Evolutionary conservation across 768 basidiomycete genomes (phyloP), one percentile per base, ranked within the genome.

Genomic region (Tulasnella sp.): DNA sequence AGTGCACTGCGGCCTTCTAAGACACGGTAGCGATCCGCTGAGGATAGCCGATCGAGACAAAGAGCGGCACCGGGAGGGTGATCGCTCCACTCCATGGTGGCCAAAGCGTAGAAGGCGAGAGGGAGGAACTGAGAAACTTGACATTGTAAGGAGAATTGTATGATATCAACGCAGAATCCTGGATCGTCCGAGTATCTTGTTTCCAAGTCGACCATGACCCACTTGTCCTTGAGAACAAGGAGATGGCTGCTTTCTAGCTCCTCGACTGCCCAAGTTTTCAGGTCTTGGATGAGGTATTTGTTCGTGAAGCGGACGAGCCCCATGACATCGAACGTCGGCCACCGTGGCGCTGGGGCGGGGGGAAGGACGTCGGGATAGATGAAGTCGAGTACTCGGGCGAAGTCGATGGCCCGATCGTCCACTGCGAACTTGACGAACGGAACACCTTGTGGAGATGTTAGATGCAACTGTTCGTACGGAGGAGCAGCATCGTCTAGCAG

Each of bases 11-110:
- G 35, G 3, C 70, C 70, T 16, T 40, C 44, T n/a, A 72, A 0
- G 26, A 72, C 1, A 3, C 70, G 26, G 29, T 26, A 39, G 23
- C 70, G 70, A 39, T 39, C 37, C 2, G 37, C 70, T 11, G 37
- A 13, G 10, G 70, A 72, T 0, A 72, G 70, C 10, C 39, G 44
- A 13, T 46, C 70, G 32, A 72, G 37, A 39, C 37, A 39, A 11
- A 35, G 44, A 39, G 32, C 37, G 13, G 70, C 39, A 39, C 13
- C 70, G 2, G 32, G 29, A n/a, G 44, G 39, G 3, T 72, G 39
- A 26, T 39, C 20, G 23, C 70, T 72, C 70, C 70, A 72, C n/a
- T 72, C 70, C 70, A 46, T 32, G 16, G 70, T 72, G 5, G 70
- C 70, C 18, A 72, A 29, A 23, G 70, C 70, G 70, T 72, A 72